Base-by-base conservation (phyloP, 2,329 filamentous ascomycete species). In the Claviceps arundinis region DNA sequence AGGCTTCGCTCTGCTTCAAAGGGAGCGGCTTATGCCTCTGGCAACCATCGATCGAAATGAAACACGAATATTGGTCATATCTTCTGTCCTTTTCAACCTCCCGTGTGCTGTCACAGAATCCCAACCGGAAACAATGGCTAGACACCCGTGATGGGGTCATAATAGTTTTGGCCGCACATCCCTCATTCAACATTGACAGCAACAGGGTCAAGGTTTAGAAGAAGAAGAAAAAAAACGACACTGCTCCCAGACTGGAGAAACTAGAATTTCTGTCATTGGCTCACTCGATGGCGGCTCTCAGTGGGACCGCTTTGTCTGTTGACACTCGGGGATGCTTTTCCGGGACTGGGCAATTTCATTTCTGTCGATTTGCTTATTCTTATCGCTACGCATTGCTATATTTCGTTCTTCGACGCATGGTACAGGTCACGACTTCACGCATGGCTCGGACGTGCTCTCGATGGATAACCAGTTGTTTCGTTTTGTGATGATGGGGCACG, bases 1-100 rank as follows among this genome's bases (percentile, higher is more conserved):
- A 88, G 85, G 83, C 84, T 88, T 77, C 85, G 84, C 78, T 88
- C 85, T 76, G 81, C 83, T 78, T 85, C 84, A 65, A 86, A 84
- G 74, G 81, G 81, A 76, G 76, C 73, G 73, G 74, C 64, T 65
- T 62, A 68, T 61, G 65, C 66, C 67, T 67, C 67, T 60, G 66
- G 66, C 64, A 65, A 58, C 60, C 65, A 67, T 59, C 65, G 65
- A 59, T 64, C 66, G 45, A 60, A 60, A 51, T 63, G 58, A 67
- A 61, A 60, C 61, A 58, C 63, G 59, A 59, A 50, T 17, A 43
- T 54, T 55, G 58, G 47, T 51, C 22, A 13, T 22, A 4, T 6
- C 30, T 49, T 46, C 4, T 11, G 30, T 46, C 44, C 44, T 11
- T 8, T 46, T 9, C 14, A 30, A 47, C 48, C 47, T 50, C 50